These are phyloP conservation scores for Pseudodiploospora longispora DNA, from an alignment of 2,329 filamentous ascomycete species.

Conservation along the genomic window DNA sequence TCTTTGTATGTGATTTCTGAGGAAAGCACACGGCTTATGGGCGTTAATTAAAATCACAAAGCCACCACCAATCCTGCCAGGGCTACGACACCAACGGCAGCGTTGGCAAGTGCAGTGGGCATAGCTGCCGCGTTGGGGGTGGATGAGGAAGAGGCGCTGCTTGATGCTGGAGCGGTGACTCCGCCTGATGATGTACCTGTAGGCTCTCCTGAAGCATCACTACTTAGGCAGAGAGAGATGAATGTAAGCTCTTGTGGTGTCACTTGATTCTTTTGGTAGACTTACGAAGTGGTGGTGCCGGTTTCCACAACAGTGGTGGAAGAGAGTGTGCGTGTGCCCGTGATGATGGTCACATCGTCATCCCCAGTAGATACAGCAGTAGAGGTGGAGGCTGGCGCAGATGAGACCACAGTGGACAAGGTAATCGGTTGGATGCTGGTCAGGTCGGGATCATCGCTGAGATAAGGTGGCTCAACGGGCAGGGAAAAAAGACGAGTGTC, in stretches of 20 bases:
- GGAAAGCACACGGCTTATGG: no score
- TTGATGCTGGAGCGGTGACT: background rate
- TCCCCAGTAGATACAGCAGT: background rate
- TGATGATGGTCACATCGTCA: slow-evolving; percentile 2
- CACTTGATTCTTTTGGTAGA: background rate
- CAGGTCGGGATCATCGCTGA: slow-evolving; percentile 1
- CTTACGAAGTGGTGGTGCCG: background rate
- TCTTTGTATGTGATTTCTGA: no score
- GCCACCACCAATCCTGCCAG: slow-evolving; percentile 13
- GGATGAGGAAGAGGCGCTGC: background rate
- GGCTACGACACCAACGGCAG: slow-evolving; percentile 13
- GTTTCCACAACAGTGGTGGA: background rate
- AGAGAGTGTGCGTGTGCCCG: background rate
- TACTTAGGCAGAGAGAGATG: background rate
- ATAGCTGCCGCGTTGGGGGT: slow-evolving; percentile 15
- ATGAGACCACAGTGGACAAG: background rate
- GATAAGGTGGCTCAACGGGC: slow-evolving; percentile 4
- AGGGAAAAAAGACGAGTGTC: slow-evolving; percentile 7
- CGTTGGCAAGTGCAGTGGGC: slow-evolving; percentile 13
- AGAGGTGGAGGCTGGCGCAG: background rate
- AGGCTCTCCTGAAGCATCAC: background rate
- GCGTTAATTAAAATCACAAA: slow-evolving; percentile 1
- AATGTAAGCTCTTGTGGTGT: no score
- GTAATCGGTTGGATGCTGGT: slow-evolving; percentile 6
- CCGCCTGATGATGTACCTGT: background rate